These are phyloP conservation scores for Carex scoparia DNA, from an alignment of 176 grass and related monocot genomes.

Conservation along the genomic window DNA sequence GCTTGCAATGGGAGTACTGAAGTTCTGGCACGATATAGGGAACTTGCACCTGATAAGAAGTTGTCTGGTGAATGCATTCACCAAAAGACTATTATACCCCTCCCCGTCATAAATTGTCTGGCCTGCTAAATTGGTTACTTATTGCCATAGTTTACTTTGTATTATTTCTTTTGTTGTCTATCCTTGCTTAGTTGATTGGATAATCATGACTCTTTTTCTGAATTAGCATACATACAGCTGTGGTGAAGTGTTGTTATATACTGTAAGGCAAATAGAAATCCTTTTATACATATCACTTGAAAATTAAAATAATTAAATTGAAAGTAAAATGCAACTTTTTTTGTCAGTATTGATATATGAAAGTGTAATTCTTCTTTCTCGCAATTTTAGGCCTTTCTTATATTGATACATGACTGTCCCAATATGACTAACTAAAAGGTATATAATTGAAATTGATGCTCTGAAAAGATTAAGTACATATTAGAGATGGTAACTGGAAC, in stretches of 20 bases:
- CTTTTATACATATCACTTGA: not conserved
- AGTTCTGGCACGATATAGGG: slow-evolving; percentile 46
- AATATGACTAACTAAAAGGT: too few relatives aligned
- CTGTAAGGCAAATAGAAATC: not conserved
- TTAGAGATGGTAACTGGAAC: too few relatives aligned
- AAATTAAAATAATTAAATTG: not conserved
- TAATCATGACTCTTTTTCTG: not conserved
- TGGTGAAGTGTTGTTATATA: not conserved
- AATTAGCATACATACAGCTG: too few relatives aligned
- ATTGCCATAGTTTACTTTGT: not conserved
- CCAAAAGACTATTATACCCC: not conserved
- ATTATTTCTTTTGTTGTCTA: not conserved
- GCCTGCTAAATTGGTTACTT: not conserved
- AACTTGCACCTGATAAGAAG: slow-evolving; percentile 14
- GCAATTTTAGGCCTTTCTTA: too few relatives aligned
- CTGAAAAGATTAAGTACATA: too few relatives aligned
- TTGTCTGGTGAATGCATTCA: slow-evolving; percentile 47
- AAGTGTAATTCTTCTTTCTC: not conserved
- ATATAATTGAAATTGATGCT: too few relatives aligned
- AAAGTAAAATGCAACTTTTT: not conserved
- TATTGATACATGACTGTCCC: too few relatives aligned
- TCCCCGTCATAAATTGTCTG: not conserved
- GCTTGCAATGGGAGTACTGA: slow-evolving; percentile 33
- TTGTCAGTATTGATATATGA: not conserved
- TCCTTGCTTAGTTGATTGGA: not conserved